Conservation (phyloP, 2,329 filamentous ascomycete genomes). For the Zymoseptoria brevis region DNA sequence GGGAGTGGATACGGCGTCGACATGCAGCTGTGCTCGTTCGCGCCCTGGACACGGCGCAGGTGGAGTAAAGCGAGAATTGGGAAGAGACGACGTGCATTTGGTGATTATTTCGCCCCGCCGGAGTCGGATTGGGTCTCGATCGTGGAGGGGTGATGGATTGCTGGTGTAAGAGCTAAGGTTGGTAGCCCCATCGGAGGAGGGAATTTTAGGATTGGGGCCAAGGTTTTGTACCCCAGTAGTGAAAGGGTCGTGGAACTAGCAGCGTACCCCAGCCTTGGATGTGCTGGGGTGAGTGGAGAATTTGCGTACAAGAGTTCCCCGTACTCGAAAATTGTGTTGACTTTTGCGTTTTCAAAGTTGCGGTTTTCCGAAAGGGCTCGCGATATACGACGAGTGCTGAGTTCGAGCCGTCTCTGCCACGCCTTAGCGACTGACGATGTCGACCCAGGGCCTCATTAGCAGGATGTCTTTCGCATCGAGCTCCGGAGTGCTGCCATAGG, state of each 20-base stretch:
- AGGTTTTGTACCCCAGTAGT: neutral
- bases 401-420: too few species aligned
- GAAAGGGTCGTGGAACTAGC: neutral
- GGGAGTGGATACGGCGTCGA: constrained; percentile 10
- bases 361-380: too few species aligned
- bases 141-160: neutral
- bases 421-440: too few species aligned
- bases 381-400: too few species aligned
- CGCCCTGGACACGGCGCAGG: neutral
- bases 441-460: too few species aligned
- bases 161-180: neutral
- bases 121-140: neutral
- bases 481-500: neutral
- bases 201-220: neutral
- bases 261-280: neutral
- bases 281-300: neutral
- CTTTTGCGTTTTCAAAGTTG: too few species aligned
- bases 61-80: too few species aligned
- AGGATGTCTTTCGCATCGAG: too few species aligned
- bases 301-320: neutral
- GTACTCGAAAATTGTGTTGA: neutral
- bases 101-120: neutral
- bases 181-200: neutral
- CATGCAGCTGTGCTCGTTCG: constrained; percentile 7
- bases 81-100: too few species aligned